Conservation (phyloP, 768 basidiomycete species). For the Lactarius sp. region DNA sequence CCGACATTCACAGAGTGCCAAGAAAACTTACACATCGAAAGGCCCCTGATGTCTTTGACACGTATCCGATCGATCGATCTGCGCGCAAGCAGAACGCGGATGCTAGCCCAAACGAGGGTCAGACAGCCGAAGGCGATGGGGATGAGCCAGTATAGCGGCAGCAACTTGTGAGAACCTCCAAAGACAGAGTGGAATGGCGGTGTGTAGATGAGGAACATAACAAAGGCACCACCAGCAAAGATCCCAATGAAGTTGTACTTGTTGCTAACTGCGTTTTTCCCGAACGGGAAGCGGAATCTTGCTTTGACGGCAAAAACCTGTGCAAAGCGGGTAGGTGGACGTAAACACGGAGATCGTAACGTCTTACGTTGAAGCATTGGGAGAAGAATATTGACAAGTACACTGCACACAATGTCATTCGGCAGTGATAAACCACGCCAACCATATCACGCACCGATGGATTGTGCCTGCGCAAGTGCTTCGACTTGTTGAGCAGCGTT, state of each 20-base stretch:
- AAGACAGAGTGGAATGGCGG: conserved; percentile 67
- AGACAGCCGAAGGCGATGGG: conserved; percentile 54
- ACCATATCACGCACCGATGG: conserved; percentile 40
- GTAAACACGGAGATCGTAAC: background rate
- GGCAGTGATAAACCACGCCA: background rate
- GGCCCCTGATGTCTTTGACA: conserved; percentile 60
- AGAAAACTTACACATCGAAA: conserved; percentile 64
- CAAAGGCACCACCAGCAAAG: conserved; percentile 53
- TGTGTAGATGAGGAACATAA: conserved; percentile 65
- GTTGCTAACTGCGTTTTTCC: conserved; percentile 50
- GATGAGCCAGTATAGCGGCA: conserved; percentile 66
- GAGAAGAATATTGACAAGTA: conserved; percentile 65
- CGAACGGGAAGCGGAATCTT: conserved; percentile 59
- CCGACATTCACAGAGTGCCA: background rate
- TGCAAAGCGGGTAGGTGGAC: background rate
- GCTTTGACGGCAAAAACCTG: conserved; percentile 67
- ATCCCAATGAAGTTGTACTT: conserved; percentile 63
- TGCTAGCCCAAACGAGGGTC: conserved; percentile 51
- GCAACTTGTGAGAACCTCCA: conserved; percentile 52
- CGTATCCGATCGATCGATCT: conserved; percentile 50
- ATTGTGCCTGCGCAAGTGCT: conserved; percentile 56
- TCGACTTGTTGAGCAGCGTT: conserved; percentile 47
- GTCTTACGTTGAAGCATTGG: conserved; percentile 60
- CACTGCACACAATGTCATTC: conserved; percentile 31
- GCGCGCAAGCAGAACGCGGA: conserved; percentile 53